Evolutionary conservation across 306 rosid species (phyloP).

Genomic region (Morella rubra): DNA sequence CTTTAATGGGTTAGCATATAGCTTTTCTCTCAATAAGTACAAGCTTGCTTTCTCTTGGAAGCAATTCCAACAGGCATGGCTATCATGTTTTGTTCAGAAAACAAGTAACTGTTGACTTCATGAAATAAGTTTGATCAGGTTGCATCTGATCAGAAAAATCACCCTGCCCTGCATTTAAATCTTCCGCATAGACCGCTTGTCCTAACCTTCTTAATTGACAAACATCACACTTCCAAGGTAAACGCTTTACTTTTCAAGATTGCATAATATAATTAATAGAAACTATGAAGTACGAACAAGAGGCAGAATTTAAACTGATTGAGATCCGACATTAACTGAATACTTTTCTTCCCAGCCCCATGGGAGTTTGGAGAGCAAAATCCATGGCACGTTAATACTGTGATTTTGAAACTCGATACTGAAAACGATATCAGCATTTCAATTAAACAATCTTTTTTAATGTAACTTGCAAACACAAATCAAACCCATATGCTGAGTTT

Average conservation of each 20-base stretch:
- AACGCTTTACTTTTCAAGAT: neutral
- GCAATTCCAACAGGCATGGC: neutral
- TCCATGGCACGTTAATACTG: neutral
- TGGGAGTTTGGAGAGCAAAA: neutral
- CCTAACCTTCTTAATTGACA: neutral
- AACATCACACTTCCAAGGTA: neutral
- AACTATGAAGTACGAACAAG: neutral
- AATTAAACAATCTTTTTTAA: neutral
- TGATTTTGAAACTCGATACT: neutral
- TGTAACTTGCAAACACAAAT: neutral
- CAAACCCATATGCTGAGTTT: constrained; percentile 1
- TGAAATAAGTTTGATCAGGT: neutral
- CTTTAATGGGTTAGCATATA: too few species aligned
- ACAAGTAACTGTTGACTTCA: neutral
- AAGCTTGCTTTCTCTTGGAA: too few species aligned
- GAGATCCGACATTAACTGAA: neutral
- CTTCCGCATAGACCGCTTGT: neutral
- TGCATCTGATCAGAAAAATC: neutral
- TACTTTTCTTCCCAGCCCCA: neutral
- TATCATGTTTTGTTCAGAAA: neutral
- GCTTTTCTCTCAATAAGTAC: too few species aligned
- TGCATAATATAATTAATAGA: neutral
- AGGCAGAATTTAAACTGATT: neutral
- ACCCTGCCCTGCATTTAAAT: neutral
- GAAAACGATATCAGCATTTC: neutral